phyloP scores from a whole-genome alignment of 768 basidiomycete species.

The Lactarius deliciosus region DNA sequence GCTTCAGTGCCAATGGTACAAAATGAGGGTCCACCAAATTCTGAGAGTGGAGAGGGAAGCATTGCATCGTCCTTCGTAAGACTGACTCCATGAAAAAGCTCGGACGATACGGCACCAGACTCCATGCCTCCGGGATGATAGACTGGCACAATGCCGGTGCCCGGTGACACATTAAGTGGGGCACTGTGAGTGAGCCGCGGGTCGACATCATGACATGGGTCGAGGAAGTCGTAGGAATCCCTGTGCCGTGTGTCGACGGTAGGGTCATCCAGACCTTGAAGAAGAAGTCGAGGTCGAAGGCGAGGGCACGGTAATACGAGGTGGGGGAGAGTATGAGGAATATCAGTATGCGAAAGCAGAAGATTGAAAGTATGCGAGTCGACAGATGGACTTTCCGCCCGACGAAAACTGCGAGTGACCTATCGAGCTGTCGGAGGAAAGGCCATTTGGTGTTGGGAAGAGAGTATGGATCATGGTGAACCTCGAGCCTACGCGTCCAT shows the following conservation, averaged over 20 bases:
- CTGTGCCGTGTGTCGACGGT: not conserved
- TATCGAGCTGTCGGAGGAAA: conserved; percentile 4
- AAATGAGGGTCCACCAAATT: not conserved
- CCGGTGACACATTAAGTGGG: conserved; percentile 1
- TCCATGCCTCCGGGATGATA: not conserved
- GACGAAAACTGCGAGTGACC: not conserved
- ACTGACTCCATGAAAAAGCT: not conserved
- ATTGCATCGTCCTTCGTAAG: not conserved
- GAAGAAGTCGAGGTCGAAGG: not conserved
- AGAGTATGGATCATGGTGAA: conserved; percentile 17
- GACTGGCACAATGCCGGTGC: not conserved
- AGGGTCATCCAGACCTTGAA: not conserved
- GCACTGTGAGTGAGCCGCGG: not conserved
- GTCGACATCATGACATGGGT: not conserved
- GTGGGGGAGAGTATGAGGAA: conserved; percentile 2
- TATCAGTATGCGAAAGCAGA: not conserved
- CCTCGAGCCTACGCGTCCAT: conserved; percentile 6
- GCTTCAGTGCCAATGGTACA: not conserved
- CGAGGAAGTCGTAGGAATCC: not conserved
- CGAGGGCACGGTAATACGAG: not conserved
- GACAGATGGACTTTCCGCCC: conserved; percentile 13
- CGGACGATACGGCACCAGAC: not conserved
- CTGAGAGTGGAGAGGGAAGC: not conserved
- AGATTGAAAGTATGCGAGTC: not conserved
- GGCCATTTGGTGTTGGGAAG: conserved; percentile 4